These are phyloP conservation scores for barley (Hordeum vulgare) DNA, from an alignment of 176 grass and related monocot genomes.

Conservation along the genomic window MorexV3_pseudomolecules_assembly NC_058519.1:519914445-519914944, in stretches of 20 bases:
- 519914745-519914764: conserved; percentile 34
- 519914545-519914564: not conserved
- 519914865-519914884: conserved; percentile 66
- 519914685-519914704: conserved; percentile 30
- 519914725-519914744: conserved; percentile 42
- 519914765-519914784: conserved; percentile 19
- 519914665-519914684: not conserved
- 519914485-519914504: not conserved
- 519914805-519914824: not conserved
- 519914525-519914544: not conserved
- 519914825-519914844: not conserved
- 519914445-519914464: conserved; percentile 89
- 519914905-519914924: conserved; percentile 65
- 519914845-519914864: conserved; percentile 53
- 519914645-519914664: conserved; percentile 1
- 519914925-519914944: conserved; percentile 83
- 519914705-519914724: conserved; percentile 23
- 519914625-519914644: too few relatives aligned
- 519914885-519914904: conserved; percentile 65
- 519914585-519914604: not conserved
- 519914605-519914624: not conserved
- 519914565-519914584: not conserved
- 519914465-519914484: conserved; percentile 33
- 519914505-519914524: not conserved
- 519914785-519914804: not conserved